These are phyloP conservation scores for Aspergillus eucalypticola DNA, from an alignment of 2,329 filamentous ascomycete species.

Conservation along the genomic window DNA sequence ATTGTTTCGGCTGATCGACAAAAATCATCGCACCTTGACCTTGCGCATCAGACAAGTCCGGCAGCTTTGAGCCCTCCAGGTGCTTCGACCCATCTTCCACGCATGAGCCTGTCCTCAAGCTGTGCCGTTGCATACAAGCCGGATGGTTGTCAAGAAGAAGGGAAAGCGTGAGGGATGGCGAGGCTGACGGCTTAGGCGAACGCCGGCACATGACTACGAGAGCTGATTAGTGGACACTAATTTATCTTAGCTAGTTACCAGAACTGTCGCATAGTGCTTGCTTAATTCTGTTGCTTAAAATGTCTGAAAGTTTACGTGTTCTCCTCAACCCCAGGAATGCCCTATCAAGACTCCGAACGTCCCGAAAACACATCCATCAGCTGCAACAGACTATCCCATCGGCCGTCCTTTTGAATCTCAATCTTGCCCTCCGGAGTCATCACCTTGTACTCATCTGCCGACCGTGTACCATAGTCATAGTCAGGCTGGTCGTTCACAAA, in stretches of 20 bases:
- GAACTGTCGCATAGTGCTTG: too few relatives aligned
- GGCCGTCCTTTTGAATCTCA: conserved; percentile 36
- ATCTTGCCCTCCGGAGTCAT: conserved; percentile 36
- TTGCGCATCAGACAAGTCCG: not conserved
- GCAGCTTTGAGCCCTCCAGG: not conserved
- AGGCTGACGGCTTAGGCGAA: too few relatives aligned
- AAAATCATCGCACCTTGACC: not conserved
- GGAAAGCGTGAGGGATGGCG: too few relatives aligned
- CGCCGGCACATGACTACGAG: too few relatives aligned
- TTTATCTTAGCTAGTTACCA: too few relatives aligned
- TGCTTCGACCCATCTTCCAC: not conserved
- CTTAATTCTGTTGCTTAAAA: too few relatives aligned
- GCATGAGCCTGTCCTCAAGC: too few relatives aligned
- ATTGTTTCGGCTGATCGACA: not conserved
- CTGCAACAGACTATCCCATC: conserved; percentile 32
- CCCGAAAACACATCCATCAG: conserved; percentile 20
- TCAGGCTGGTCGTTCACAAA: conserved; percentile 38
- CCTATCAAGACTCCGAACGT: not conserved
- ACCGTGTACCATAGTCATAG: conserved; percentile 38
- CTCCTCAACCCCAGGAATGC: too few relatives aligned
- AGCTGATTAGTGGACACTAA: too few relatives aligned
- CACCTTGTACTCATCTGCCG: conserved; percentile 40
- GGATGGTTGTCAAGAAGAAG: too few relatives aligned
- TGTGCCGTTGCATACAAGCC: too few relatives aligned
- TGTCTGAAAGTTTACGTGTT: too few relatives aligned